Evolutionary conservation across 306 rosid genomes (phyloP), one percentile per base, ranked within the genome.

Genomic region (Ceratonia siliqua): DNA sequence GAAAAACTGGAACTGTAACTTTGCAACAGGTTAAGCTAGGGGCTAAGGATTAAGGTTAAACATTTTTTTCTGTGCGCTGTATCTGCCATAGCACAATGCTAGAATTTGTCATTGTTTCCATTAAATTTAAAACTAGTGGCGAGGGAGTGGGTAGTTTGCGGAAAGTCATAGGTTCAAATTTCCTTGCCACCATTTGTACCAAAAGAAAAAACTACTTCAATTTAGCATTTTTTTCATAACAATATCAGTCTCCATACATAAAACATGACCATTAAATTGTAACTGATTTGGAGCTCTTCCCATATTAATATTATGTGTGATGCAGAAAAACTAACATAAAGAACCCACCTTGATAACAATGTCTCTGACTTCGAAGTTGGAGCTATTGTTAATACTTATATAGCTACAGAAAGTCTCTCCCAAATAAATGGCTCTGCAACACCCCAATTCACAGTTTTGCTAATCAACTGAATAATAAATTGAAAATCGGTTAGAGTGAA

Each of bases 381-480:
- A 92, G 85, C 97, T 94, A 74, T 91, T 94, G 78, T 91, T 94
- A 61, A 94, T 92, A 61, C 99, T 94, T 2, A 90, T 86, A 62
- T 94, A 94, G 86, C 97, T 94, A 66, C 97, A 94, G 87, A 94
- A 94, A 36, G 96, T 94, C 81, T 94, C 99, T 62, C 99, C 99
- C 76, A 94, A 80, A 42, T 94, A 92, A 64, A 94, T 92, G 24
- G 99, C 97, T n/a, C 98, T 94, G 86, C 82, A 77, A 49, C 24
- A 59, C 17, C 15, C 20, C 59, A 22, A 56, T 45, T 46, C 48
- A 62, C 0, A 48, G 62, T 18, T 33, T n/a, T 39, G 66, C 10
- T 22, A 6, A 70, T 45, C 13, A 68, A 48, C 5, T 46, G 33
- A 71, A 2, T 22, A 43, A 27, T 5, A 14, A 49, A 30, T 6